These are phyloP conservation scores for Citrus maxima DNA, from an alignment of 345 rosid species.

Conservation along the genomic window DNA sequence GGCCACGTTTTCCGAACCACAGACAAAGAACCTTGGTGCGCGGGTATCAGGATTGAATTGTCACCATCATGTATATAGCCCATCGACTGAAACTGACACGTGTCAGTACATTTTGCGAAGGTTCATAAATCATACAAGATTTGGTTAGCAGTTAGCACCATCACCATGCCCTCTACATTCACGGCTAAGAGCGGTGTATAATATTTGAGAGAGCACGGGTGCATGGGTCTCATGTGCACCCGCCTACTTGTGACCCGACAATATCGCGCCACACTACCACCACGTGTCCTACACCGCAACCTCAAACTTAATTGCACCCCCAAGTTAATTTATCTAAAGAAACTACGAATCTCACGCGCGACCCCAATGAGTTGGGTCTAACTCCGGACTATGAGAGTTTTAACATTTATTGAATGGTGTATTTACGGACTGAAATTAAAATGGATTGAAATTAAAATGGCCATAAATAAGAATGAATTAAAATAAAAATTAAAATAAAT, in stretches of 20 bases:
- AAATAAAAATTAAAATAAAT: no score
- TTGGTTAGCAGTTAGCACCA: not conserved
- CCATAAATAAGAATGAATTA: no score
- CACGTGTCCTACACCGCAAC: slow-evolving; percentile 13
- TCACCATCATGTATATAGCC: slow-evolving; percentile 15
- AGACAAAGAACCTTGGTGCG: slow-evolving; percentile 7
- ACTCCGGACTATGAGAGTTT: not conserved
- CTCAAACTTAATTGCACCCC: slow-evolving; percentile 14
- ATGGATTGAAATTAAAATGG: no score
- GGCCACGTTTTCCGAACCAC: not conserved
- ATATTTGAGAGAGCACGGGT: slow-evolving; percentile 8
- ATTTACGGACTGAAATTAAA: no score
- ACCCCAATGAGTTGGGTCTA: not conserved
- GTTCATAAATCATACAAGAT: slow-evolving; percentile 1
- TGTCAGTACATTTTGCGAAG: slow-evolving; percentile 8
- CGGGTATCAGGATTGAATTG: slow-evolving; percentile 15
- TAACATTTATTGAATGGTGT: not conserved
- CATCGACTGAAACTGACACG: slow-evolving; percentile 24
- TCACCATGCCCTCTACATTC: not conserved
- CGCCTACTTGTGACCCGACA: slow-evolving; percentile 21
- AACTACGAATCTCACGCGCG: slow-evolving; percentile 10
- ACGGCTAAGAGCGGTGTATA: not conserved
- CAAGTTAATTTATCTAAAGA: not conserved
- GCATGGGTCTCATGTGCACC: slow-evolving; percentile 33
- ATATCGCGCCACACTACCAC: slow-evolving; percentile 18